phyloP scores from a whole-genome alignment of 1,139 yeast species.

The Hansenula lynferdii region DNA sequence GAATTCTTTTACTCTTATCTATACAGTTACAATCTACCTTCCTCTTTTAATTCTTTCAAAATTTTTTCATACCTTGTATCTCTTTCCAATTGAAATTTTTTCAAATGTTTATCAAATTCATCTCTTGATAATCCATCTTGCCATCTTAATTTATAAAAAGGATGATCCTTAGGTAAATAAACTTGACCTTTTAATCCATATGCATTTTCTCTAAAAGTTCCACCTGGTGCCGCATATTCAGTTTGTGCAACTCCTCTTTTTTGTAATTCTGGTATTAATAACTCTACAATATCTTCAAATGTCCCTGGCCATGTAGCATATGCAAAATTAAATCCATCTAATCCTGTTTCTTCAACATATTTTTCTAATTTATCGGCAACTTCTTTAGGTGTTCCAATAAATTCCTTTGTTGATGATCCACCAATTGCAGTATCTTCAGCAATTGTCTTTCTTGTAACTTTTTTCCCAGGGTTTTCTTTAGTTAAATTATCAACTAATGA shows the following conservation, averaged over 20 bases:
- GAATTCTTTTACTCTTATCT: too few species aligned
- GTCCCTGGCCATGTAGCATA: constrained; percentile 28
- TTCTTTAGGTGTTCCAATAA: constrained; percentile 27
- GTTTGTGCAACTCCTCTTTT: constrained; percentile 28
- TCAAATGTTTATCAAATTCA: constrained; percentile 25
- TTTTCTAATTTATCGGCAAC: constrained; percentile 28
- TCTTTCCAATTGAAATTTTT: constrained; percentile 1
- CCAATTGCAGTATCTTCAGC: constrained; percentile 25
- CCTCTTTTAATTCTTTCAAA: not conserved
- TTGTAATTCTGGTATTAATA: constrained; percentile 30
- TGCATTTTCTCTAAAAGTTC: constrained; percentile 24
- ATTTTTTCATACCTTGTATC: constrained; percentile 1
- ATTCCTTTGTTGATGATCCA: constrained; percentile 26
- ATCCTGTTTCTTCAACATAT: constrained; percentile 28
- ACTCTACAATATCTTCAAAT: constrained; percentile 28
- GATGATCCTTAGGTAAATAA: constrained; percentile 22
- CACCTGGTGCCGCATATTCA: constrained; percentile 25
- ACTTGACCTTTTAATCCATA: constrained; percentile 23
- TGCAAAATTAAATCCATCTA: constrained; percentile 34
- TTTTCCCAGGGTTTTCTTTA: constrained; percentile 23
- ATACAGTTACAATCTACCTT: not conserved
- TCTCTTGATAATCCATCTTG: constrained; percentile 29
- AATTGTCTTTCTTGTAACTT: constrained; percentile 25
- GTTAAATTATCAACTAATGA: constrained; percentile 22
- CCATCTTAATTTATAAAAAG: constrained; percentile 36